Conservation (phyloP, 176 grass and related monocot species). For the Olyra latifolia region DNA sequence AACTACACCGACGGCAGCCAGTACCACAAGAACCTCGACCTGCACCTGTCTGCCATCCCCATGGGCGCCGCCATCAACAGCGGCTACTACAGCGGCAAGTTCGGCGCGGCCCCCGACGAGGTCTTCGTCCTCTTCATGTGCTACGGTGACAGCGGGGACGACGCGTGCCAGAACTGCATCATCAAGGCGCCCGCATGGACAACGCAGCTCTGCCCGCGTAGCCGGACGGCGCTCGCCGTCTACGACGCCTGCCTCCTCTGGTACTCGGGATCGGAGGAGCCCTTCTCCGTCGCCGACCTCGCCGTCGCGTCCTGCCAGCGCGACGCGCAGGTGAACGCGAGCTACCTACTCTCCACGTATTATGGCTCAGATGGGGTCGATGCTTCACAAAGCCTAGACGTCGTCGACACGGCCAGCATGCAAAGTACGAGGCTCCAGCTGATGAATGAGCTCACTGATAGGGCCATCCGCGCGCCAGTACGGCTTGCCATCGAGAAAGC, state of each 20-base stretch:
- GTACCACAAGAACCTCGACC: constrained; percentile 38
- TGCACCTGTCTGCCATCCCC: constrained; percentile 11
- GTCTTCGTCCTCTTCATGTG: constrained; percentile 44
- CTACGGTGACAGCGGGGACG: neutral
- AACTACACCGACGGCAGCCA: constrained; percentile 36
- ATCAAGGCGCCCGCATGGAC: neutral
- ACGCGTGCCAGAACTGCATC: constrained; percentile 36
- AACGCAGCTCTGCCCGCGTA: neutral
- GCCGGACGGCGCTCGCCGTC: neutral
- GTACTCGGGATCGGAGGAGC: neutral
- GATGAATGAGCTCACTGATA: neutral
- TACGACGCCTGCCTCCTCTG: neutral
- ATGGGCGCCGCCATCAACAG: neutral
- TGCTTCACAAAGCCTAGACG: neutral
- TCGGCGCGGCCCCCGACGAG: neutral
- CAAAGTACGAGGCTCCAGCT: neutral
- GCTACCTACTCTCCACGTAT: no score
- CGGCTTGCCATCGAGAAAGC: neutral
- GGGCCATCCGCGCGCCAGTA: neutral
- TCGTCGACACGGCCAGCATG: neutral
- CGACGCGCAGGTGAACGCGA: neutral
- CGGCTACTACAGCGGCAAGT: constrained; percentile 20
- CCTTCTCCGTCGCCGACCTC: constrained; percentile 17
- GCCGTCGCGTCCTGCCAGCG: neutral
- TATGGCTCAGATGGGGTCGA: no score